These are phyloP conservation scores for Aspergillus flavus DNA, from an alignment of 2,329 filamentous ascomycete species.

Conservation along the genomic window DNA sequence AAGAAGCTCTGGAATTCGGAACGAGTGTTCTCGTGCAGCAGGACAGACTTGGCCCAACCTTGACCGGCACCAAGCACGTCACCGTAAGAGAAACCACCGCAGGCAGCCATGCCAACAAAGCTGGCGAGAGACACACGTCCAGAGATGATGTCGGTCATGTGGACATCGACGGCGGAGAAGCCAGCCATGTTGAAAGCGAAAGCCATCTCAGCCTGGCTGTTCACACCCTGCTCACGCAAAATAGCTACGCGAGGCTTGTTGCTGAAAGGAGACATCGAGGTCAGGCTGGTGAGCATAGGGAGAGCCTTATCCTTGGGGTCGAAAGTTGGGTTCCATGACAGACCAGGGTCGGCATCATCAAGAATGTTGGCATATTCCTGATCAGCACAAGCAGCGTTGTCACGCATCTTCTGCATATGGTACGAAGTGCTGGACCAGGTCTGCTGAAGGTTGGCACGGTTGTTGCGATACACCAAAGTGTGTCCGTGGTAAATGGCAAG, in stretches of 20 bases:
- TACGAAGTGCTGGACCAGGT: slow-evolving; percentile 88
- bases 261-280: slow-evolving; percentile 58
- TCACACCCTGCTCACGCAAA: slow-evolving; percentile 91
- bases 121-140: slow-evolving; percentile 76
- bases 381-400: slow-evolving; percentile 85
- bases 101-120: slow-evolving; percentile 89
- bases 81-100: slow-evolving; percentile 94
- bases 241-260: slow-evolving; percentile 81
- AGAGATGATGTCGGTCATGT: slow-evolving; percentile 91
- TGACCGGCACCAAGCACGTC: slow-evolving; percentile 92
- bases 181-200: slow-evolving; percentile 91
- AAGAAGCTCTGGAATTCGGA: slow-evolving; percentile 85
- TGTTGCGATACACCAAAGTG: slow-evolving; percentile 68
- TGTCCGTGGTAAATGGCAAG: slow-evolving; percentile 74
- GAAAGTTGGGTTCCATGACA: slow-evolving; percentile 81
- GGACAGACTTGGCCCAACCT: slow-evolving; percentile 92
- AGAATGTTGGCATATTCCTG: slow-evolving; percentile 75
- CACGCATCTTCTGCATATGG: slow-evolving; percentile 85
- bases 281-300: slow-evolving; percentile 66
- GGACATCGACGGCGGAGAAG: slow-evolving; percentile 88
- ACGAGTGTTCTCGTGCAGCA: slow-evolving; percentile 76
- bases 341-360: slow-evolving; percentile 76
- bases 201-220: slow-evolving; percentile 96
- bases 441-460: slow-evolving; percentile 75
- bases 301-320: slow-evolving; percentile 76